Evolutionary conservation across 192 early-diverging fungal genomes (phyloP), one percentile per base, ranked within the genome.

Genomic region (Backusella mclennaniae): DNA sequence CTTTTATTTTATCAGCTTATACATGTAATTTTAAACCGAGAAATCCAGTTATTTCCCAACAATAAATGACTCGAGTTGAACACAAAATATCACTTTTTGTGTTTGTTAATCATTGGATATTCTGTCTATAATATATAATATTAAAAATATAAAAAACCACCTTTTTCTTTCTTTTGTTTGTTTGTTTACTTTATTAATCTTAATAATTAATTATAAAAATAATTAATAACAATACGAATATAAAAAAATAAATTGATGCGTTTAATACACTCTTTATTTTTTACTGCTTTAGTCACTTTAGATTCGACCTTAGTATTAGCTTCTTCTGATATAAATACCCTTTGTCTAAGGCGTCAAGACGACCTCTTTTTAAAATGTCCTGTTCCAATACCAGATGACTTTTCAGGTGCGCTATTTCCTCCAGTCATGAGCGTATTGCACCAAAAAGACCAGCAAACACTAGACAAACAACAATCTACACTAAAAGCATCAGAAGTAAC

Each of bases 231-330:
- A 49, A 49, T 44, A 49, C 33, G 33, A 33, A 26, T 26, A 26
- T 26, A 19, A 19, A 49, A n/a, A n/a, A 49, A 49, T n/a, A 49
- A 21, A 63, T 63, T 63, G 56, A 63, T 63, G 56, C 56, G 56
- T 63, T 26, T 23, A 63, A 63, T 63, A 63, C 56, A 63, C 56
- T 63, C 56, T 63, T 63, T 63, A 63, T 63, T 63, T 29, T 63
- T 63, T 63, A 63, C 26, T 63, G 56, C 56, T 63, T 29, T 63
- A 63, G 21, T 63, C 26, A 63, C 56, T 63, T 63, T 63, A 14
- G 23, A 63, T 26, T 63, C 56, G 4, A 29, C 26, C 11, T 29
- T 63, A 3, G 11, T 53, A 53, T n/a, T 53, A 21, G 19, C 52
- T 21, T 53, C 56, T 29, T 29, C 56, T 29, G 11, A 26, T 2